Base-by-base conservation (phyloP, 352 stramenopile genomes). In the Thalassiosira exigua region DNA sequence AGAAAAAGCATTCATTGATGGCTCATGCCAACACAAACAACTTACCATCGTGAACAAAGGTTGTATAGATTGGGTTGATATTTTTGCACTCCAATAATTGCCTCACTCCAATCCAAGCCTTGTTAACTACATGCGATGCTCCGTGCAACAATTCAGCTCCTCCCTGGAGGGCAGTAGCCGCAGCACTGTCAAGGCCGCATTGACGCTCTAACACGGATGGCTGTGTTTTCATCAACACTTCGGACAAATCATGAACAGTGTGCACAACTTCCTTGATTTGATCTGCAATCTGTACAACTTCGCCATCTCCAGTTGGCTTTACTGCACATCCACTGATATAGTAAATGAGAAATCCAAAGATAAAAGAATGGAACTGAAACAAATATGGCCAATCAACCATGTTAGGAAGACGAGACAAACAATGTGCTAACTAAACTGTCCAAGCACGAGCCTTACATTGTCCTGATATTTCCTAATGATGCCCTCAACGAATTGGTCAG, bases 31-130 rank as follows among this genome's bases (percentile, higher is more conserved):
- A 44, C 36, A 44, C n/a, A n/a, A n/a, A n/a, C 5, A 7, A 4
- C 67, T 59, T 51, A 75, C 67, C 72, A 67, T 81, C 46, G 52
- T 85, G 58, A 24, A 85, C 66, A 50, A 81, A 81, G 2, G 65
- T 72, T 24, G 70, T 85, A 53, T 85, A 85, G 50, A 85, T 85
- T 12, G 75, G 65, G 27, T 84, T 84, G 51, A 84, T 71, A 21
- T 22, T 73, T 58, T 42, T 33, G 54, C 75, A 84, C 14, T 30
- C 52, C 1, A 84, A 30, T 33, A 84, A 39, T 46, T 75, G 57
- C n/a, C 57, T 60, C 4, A 84, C 19, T 24, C 50, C 59, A 52
- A 44, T 60, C 14, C 79, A 42, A 22, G 54, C 26, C 30, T 48
- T 60, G 56, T 70, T 58, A 0, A 80, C 12, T 3, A 56, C 36